Evolutionary conservation across 163 green algal species (phyloP), one percentile per base, ranked within the genome.

Genomic region (Prototheca wickerhamii): DNA sequence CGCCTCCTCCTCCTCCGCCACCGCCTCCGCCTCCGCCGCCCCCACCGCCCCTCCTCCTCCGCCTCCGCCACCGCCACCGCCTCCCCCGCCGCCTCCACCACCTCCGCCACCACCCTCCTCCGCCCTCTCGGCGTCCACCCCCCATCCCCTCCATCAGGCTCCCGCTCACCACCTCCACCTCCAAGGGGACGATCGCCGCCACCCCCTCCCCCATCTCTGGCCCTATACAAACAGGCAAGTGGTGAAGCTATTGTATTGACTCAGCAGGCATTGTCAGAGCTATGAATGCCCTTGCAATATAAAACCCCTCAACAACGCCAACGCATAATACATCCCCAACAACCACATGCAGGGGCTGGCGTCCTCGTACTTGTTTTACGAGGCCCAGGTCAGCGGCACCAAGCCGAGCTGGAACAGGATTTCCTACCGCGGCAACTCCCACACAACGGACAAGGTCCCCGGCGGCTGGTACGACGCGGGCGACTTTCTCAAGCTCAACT

Each of bases 391-490:
- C 20, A 71, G 64, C 62, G 64, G 64, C 15, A 2, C 20, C 3
- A 35, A 64, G 35, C 64, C 64, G 4, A 31, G 29, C 51, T 58
- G 51, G 20, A 57, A 64, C 64, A 20, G 54, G 21, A 50, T 71
- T 20, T 20, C 55, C 8, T 71, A 58, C 53, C 61, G 64, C 26
- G 43, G 54, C 42, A 28, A 31, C 40, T 55, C 64, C n/a, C 54
- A 71, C 6, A 40, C 35, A 8, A 25, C 26, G 23, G 64, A 71
- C 29, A n/a, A 30, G 20, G 64, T 65, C 30, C 35, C 40, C 6
- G 64, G 64, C 12, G 64, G 64, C 18, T 71, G 55, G 46, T 71
- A 71, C 43, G 64, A 71, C 37, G 64, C 64, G 28, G 64, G 64
- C 5, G 64, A 71, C 31, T 65, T 50, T 17, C 55, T 71, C 15